phyloP scores from a whole-genome alignment of 2,329 filamentous ascomycete species.

The Epichloe baconii region DNA sequence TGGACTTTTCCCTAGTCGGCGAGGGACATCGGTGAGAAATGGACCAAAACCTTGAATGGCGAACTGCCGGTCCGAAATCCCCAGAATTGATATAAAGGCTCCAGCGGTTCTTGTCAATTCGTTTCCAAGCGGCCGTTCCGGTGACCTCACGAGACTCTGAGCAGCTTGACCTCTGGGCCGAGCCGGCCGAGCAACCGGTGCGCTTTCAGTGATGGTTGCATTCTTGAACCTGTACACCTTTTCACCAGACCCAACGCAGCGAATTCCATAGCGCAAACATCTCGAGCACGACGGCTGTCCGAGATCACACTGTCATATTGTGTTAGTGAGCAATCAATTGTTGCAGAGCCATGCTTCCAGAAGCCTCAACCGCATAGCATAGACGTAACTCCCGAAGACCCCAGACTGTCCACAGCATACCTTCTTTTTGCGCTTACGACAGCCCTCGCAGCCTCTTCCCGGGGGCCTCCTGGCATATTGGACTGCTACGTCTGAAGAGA shows the following conservation, averaged over 20 bases:
- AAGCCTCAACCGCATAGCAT: neutral
- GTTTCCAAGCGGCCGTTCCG: conserved; percentile 1
- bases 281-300: conserved; percentile 5
- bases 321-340: neutral
- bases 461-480: conserved; percentile 1
- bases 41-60: conserved; percentile 33
- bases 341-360: neutral
- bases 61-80: conserved; percentile 30
- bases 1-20: conserved; percentile 29
- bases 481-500: neutral
- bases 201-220: conserved; percentile 1
- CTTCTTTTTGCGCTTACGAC: conserved; percentile 6
- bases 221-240: conserved; percentile 5
- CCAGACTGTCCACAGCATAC: neutral
- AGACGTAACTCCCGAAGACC: neutral
- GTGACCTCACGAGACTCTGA: neutral
- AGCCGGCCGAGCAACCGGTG: neutral
- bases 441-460: conserved; percentile 3
- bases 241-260: conserved; percentile 4
- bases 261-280: conserved; percentile 1
- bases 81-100: conserved; percentile 19
- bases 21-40: conserved; percentile 32
- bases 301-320: conserved; percentile 2
- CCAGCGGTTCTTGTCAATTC: conserved; percentile 1
- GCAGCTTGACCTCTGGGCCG: neutral